Base-by-base conservation (phyloP, 331 rosid genomes). In the Arachis monticola region DNA sequence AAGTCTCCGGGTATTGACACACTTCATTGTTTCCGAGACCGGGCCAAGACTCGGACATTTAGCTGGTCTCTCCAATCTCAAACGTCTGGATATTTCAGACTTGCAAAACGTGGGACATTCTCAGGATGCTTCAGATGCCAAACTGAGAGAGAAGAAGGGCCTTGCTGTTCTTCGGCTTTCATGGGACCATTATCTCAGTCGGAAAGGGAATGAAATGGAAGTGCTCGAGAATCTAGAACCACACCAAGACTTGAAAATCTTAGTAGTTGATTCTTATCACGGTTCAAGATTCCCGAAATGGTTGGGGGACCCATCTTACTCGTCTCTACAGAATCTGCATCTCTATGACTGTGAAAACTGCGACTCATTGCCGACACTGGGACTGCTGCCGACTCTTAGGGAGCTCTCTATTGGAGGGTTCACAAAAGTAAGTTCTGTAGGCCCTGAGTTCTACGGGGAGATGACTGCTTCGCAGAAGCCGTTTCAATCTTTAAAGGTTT, bases 331-430 rank as follows among this genome's bases (percentile, higher is more conserved):
- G 44, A n/a, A n/a, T 57, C 50, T 1, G 56, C 81, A 14, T 38
- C 69, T 84, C 6, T 41, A 69, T 3, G 67, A 73, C 50, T 84
- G 81, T 65, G 22, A n/a, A 65, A 69, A 74, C 32, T 84, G 88
- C 67, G 1, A 7, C 9, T 60, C 64, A 0, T 70, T 84, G 78
- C 85, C 88, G 60, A 40, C 85, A 9, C 78, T 84, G 48, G 85
- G 88, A 30, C 79, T 65, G 64, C 76, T 84, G 12, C 85, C 85
- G 31, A 48, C 58, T 62, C 79, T 84, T 27, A 66, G 81, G 41
- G 77, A 81, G 42, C 88, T 84, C 56, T 17, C 27, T 22, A 47
- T 84, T 74, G 50, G 66, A 14, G 79, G 77, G 44, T 77, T 75
- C 61, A 47, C 70, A 59, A 58, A 64, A 10, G 80, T 74, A 50